phyloP scores from a whole-genome alignment of 228 moss, liverwort and hornwort species.

The Sphagnum fallax region DNA sequence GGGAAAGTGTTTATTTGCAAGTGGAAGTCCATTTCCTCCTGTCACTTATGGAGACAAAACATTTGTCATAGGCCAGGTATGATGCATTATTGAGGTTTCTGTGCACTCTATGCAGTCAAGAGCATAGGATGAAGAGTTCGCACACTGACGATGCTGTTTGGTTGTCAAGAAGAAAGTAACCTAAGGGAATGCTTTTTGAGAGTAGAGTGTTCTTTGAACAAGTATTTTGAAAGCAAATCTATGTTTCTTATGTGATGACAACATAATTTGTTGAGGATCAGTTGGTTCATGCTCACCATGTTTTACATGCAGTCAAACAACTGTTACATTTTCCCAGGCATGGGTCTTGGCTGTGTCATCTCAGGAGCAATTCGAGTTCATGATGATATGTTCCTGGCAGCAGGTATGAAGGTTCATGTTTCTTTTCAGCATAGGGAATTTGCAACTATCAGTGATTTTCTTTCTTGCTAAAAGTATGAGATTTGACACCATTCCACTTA shows the following conservation, averaged over 20 bases:
- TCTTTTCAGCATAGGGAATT: neutral
- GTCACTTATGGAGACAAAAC: conserved; percentile 18
- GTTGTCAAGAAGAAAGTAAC: no score
- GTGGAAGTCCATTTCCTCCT: conserved; percentile 39
- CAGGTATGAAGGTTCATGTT: conserved; percentile 35
- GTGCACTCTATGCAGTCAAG: no score
- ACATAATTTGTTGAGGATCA: neutral
- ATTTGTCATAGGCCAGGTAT: neutral
- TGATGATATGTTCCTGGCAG: conserved; percentile 74
- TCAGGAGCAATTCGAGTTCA: conserved; percentile 80
- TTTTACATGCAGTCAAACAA: conserved; percentile 74
- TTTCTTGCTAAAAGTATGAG: neutral
- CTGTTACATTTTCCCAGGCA: conserved; percentile 87
- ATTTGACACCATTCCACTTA: neutral
- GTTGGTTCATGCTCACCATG: neutral
- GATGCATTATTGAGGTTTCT: no score
- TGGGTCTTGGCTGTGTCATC: conserved; percentile 73
- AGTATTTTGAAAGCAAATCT: no score
- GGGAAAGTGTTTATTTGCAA: conserved; percentile 42
- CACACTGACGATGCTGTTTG: no score
- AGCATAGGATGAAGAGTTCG: no score
- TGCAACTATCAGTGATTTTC: neutral
- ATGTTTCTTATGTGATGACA: no score
- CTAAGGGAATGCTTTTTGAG: no score
- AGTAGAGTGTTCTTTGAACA: no score